Percentiles rank a stretch among this genome's conserved stretches.
Evolutionary conservation across 257 asterid species (phyloP).

Genomic region (Mentha longifolia): DNA sequence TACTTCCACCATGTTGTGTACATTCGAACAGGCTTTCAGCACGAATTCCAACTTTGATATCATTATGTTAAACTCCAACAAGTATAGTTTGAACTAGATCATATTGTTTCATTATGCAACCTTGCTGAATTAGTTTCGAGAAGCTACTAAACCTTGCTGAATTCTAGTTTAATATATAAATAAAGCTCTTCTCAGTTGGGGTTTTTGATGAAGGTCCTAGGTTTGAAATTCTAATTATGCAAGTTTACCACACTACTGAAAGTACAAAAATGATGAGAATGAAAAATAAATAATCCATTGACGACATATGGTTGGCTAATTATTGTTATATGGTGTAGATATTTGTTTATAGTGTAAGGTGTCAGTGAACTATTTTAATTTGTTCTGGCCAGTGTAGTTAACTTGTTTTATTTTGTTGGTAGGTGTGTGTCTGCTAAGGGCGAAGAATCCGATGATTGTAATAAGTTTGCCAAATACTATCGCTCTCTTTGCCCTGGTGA

Average conservation of each 20-base stretch:
- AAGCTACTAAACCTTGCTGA: not conserved
- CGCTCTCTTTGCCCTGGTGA: slow-evolving; percentile 92
- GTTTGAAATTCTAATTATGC: not conserved
- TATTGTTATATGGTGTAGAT: not conserved
- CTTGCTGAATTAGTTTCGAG: not conserved
- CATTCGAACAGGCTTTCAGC: not conserved
- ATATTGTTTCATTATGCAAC: no score
- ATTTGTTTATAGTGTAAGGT: slow-evolving; percentile 15
- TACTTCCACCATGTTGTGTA: not conserved
- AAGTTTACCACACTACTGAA: not conserved
- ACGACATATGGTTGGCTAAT: not conserved
- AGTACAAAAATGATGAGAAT: not conserved
- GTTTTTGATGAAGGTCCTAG: not conserved
- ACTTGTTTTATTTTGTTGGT: slow-evolving; percentile 19
- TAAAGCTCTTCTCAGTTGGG: not conserved
- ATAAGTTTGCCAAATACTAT: slow-evolving; percentile 67
- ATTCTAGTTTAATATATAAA: not conserved
- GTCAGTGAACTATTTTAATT: slow-evolving; percentile 11
- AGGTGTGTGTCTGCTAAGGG: slow-evolving; percentile 84
- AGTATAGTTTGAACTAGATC: not conserved
- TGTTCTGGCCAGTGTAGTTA: slow-evolving; percentile 1
- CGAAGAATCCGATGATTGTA: slow-evolving; percentile 66
- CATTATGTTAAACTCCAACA: not conserved
- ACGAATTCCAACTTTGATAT: not conserved
- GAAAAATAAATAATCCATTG: not conserved